Base-by-base conservation (phyloP, 768 basidiomycete genomes). In the Cyclocybe aegerita region DNA sequence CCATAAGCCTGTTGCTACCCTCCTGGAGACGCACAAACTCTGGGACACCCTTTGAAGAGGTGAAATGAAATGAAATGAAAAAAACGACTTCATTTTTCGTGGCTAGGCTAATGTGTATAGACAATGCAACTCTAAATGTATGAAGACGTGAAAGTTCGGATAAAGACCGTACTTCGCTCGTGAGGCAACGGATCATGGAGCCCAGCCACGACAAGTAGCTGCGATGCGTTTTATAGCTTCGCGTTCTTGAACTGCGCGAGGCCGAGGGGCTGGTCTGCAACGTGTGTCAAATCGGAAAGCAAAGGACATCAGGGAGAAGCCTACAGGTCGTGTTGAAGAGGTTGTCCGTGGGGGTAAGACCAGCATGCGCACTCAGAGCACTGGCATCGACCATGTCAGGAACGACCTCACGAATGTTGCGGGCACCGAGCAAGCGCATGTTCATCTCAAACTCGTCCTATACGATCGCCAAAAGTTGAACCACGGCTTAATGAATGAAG, bases 401-500 rank as follows among this genome's bases (percentile, higher is more conserved):
- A 1, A 85, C 82, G 49, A 98, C 71, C 30, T 97, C 92, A 47
- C 75, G 78, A 39, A 98, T 65, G 0, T 79, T 86, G 4, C 78
- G 83, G 1, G 93, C 94, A 6, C 96, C 96, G 29, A 99, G 69
- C 1, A 98, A 75, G 11, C 95, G 86, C 81, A 98, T 80, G 69
- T 96, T 94, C 96, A 98, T 98, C 74, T 95, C 91, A 60, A 98
- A 93, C 65, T 98, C 95, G 56, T 93, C 92, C 90, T 95, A 62
- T 7, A 55, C 7, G 15, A 47, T 38, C 11, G 46, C 49, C 12
- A 37, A 12, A 14, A 15, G 46, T 16, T 7, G 4, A 23, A 23
- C 23, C 23, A 23, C 5, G 23, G 23, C 23, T 23, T 5, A 23
- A 23, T 23, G 23, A 23, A 23, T 23, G 23, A 23, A 23, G 23